Conservation (phyloP, 2,329 filamentous ascomycete genomes). For the Stachybotrys elegans region DNA sequence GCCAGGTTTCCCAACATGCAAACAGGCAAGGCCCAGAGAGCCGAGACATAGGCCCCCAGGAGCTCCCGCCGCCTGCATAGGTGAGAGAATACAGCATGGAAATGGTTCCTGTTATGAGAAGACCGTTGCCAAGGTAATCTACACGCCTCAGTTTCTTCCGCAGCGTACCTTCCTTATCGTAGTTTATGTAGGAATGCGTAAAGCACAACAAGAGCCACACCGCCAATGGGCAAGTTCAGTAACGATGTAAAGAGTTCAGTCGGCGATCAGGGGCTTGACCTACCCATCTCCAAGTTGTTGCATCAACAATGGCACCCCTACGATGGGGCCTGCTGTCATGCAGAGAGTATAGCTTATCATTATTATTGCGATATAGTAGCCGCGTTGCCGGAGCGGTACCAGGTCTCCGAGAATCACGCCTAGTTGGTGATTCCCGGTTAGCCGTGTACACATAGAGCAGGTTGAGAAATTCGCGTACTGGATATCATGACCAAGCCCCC, state of each 20-base stretch:
- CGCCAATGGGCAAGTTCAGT: conserved; percentile 27
- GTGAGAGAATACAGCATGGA: conserved; percentile 12
- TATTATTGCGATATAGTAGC: conserved; percentile 28
- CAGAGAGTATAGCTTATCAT: conserved; percentile 23
- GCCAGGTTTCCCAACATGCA: conserved; percentile 1
- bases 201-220: conserved; percentile 11
- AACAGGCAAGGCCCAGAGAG: conserved; percentile 28
- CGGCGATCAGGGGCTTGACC: conserved; percentile 15
- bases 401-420: conserved; percentile 28
- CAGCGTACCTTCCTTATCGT: conserved; percentile 7
- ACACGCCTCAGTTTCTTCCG: conserved; percentile 14
- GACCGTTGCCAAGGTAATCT: conserved; percentile 33
- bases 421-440: conserved; percentile 11
- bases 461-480: background rate
- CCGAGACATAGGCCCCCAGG: conserved; percentile 28
- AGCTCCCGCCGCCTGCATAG: conserved; percentile 8
- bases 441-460: background rate
- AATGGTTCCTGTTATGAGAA: conserved; percentile 29
- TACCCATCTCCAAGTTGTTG: conserved; percentile 30
- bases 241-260: conserved; percentile 36
- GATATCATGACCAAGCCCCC: conserved; percentile 16
- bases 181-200: conserved; percentile 15
- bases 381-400: conserved; percentile 37
- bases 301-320: conserved; percentile 16
- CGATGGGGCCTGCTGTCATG: conserved; percentile 19